Evolutionary conservation across 768 basidiomycete genomes (phyloP), one percentile per base, ranked within the genome.

Genomic region (Hortiboletus campestris): DNA sequence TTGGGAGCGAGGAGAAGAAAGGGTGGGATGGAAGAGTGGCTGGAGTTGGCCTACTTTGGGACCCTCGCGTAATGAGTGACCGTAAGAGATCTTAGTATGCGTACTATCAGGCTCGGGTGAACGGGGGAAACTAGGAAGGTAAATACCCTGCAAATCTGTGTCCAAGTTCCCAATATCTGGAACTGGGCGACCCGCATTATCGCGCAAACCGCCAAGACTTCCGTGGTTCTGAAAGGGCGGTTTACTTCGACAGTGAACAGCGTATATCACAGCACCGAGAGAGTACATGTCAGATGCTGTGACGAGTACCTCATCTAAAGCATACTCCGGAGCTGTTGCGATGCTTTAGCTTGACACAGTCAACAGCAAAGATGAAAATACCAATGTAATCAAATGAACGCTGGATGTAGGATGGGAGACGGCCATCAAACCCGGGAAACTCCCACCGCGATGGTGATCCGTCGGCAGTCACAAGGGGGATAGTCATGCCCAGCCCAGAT

Each of bases 331-430:
- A 1, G 94, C 95, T 95, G 61, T 38, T 11, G 41, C 10, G 54
- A n/a, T 43, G 45, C 11, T 28, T 69, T 34, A 61, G 39, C 42
- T 19, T 47, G 46, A 47, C 16, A 39, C 4, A 8, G 20, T 20
- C 16, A n/a, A 34, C 3, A 19, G 46, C 12, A 40, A 45, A 36
- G 22, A 39, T 45, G 43, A 35, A 20, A 16, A 39, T 69, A 93
- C 93, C 94, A 71, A 97, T 90, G 67, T 94, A 98, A 71, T 99
- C 95, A 62, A 95, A 92, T 31, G 93, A 91, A 44, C 93, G 84
- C 71, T 98, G 95, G 6, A 91, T 81, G 62, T 91, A 90, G 16
- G 83, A 69, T 0, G 94, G 91, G 22, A 90, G 75, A 49, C 89
- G 79, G 20, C 84, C 83, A 72, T 98, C 95, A 58, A 86, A 89